Evolutionary conservation across 2,329 filamentous ascomycete genomes (phyloP).

Genomic region (Monilinia vaccinii-corymbosi): DNA sequence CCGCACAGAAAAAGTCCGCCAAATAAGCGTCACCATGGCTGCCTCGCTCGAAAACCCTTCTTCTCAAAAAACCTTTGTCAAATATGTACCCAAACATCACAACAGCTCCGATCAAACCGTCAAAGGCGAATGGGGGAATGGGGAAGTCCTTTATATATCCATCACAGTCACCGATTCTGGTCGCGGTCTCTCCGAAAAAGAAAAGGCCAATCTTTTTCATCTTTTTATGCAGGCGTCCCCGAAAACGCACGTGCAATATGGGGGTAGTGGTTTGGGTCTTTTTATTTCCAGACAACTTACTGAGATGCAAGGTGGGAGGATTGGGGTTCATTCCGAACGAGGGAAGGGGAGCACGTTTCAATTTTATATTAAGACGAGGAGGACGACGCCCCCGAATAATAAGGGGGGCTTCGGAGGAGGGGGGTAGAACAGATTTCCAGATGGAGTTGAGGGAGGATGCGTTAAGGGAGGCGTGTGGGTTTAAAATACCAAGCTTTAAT

Average conservation of each 20-base stretch:
- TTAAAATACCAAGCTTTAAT: background rate
- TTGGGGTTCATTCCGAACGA: constrained; percentile 60
- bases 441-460: constrained; percentile 2
- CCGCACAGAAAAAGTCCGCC: background rate
- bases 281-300: constrained; percentile 74
- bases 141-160: background rate
- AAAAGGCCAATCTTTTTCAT: constrained; percentile 38
- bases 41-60: background rate
- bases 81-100: constrained; percentile 1
- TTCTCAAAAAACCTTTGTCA: background rate
- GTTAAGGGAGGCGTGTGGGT: constrained; percentile 2
- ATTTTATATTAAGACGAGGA: constrained; percentile 47
- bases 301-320: constrained; percentile 72
- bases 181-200: constrained; percentile 23
- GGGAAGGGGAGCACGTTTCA: constrained; percentile 66
- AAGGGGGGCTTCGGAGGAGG: background rate
- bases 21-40: background rate
- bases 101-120: background rate
- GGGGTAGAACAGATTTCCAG: background rate
- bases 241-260: constrained; percentile 70
- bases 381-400: background rate
- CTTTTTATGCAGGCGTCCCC: constrained; percentile 67
- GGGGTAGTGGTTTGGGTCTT: constrained; percentile 67
- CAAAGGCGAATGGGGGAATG: background rate
- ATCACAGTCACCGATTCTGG: constrained; percentile 1